phyloP scores from a whole-genome alignment of 169 alveolate species.

The Eimeria praecox region DNA sequence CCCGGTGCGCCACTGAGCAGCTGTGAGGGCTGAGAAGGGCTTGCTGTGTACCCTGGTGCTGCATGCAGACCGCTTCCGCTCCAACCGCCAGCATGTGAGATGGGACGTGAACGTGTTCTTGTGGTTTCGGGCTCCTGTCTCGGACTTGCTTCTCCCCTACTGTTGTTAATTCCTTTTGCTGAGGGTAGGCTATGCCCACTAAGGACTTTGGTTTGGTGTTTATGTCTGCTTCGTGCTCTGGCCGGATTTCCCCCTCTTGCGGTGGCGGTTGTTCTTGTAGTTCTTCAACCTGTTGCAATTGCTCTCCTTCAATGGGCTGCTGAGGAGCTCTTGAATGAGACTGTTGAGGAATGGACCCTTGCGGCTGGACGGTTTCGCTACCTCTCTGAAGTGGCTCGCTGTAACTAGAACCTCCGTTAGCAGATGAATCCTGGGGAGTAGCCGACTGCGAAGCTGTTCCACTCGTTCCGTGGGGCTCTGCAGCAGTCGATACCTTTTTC shows the following conservation, averaged over 20 bases:
- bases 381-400: not conserved
- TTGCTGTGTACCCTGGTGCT: slow-evolving; percentile 45
- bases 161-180: not conserved
- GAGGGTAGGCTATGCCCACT: not conserved
- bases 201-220: not conserved
- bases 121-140: slow-evolving; percentile 32
- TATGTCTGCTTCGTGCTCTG: not conserved
- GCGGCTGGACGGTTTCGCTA: not conserved
- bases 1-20: slow-evolving; percentile 74
- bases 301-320: not conserved
- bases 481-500: slow-evolving; percentile 69
- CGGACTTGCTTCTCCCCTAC: not conserved
- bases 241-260: slow-evolving; percentile 40
- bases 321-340: not conserved
- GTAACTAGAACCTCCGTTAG: slow-evolving; percentile 5
- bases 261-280: slow-evolving; percentile 18
- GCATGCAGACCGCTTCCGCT: slow-evolving; percentile 10
- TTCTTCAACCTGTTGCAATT: not conserved
- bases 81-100: slow-evolving; percentile 68
- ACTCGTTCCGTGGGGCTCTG: slow-evolving; percentile 51
- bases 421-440: slow-evolving; percentile 2
- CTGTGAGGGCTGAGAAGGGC: slow-evolving; percentile 74
- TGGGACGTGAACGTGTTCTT: slow-evolving; percentile 63
- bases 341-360: not conserved
- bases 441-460: slow-evolving; percentile 22